Conservation (phyloP, 169 alveolate genomes). For the Plasmodium inui region DNA sequence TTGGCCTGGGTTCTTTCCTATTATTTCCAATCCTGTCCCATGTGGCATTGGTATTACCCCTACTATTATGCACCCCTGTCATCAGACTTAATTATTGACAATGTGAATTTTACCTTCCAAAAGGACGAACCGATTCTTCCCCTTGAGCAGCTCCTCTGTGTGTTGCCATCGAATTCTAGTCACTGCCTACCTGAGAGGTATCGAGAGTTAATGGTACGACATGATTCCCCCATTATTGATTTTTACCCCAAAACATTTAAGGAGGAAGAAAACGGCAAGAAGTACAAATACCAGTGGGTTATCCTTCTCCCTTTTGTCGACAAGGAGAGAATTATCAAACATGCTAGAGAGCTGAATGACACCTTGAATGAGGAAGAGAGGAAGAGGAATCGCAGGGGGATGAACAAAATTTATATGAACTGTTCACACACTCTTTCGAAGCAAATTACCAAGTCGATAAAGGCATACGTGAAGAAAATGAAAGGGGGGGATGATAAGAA, state of each 20-base stretch:
- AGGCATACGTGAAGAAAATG: constrained; percentile 48
- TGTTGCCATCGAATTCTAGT: constrained; percentile 96
- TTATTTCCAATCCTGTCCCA: constrained; percentile 94
- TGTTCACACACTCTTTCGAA: constrained; percentile 37
- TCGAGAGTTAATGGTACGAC: constrained; percentile 81
- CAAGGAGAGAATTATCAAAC: constrained; percentile 79
- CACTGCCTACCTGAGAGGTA: constrained; percentile 93
- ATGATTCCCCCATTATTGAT: constrained; percentile 83
- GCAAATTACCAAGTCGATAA: constrained; percentile 53
- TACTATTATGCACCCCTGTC: constrained; percentile 99
- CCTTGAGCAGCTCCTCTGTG: constrained; percentile 96
- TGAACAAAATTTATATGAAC: constrained; percentile 43
- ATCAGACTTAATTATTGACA: constrained; percentile 89
- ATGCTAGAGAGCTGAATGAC: constrained; percentile 84
- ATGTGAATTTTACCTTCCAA: constrained; percentile 79
- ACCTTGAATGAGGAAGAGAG: constrained; percentile 78
- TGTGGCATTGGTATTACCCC: constrained; percentile 99
- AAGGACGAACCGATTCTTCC: constrained; percentile 95
- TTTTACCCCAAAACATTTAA: constrained; percentile 86
- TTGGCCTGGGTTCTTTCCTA: constrained; percentile 95
- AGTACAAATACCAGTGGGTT: constrained; percentile 89
- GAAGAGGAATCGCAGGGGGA: constrained; percentile 79
- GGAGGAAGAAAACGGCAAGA: constrained; percentile 90
- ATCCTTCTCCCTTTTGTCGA: constrained; percentile 91
- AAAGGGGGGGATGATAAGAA: neutral